Percentiles rank a stretch among this genome's conserved stretches.
These are phyloP conservation scores for Polytrichum commune DNA, from an alignment of 225 moss, liverwort and hornwort species.

Conservation along the genomic window DNA sequence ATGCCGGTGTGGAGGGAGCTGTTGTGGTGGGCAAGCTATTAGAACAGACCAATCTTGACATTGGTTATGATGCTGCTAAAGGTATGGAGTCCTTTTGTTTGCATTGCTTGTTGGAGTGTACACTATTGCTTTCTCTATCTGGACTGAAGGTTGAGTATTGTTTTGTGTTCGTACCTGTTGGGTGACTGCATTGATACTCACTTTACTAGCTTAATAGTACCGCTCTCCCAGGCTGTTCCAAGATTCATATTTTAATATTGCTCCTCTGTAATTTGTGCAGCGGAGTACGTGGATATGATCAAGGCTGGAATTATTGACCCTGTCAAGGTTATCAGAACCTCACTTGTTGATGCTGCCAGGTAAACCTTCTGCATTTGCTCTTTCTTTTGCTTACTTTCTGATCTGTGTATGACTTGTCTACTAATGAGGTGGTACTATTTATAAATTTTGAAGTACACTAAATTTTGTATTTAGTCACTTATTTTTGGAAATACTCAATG, in stretches of 20 bases:
- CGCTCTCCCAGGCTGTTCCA: not conserved
- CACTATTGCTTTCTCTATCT: not conserved
- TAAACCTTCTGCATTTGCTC: constrained; percentile 1
- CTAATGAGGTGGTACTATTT: not conserved
- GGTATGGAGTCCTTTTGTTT: constrained; percentile 1
- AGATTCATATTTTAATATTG: not conserved
- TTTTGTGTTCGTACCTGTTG: not conserved
- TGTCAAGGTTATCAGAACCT: constrained; percentile 52
- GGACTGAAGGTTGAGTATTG: not conserved
- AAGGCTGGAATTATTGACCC: constrained; percentile 56
- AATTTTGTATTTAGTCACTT: too few relatives aligned
- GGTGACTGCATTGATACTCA: not conserved
- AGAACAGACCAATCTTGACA: constrained; percentile 44
- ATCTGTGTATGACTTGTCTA: not conserved
- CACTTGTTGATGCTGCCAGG: constrained; percentile 54
- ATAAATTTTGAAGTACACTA: too few relatives aligned
- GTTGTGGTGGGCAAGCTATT: constrained; percentile 58
- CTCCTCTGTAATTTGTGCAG: constrained; percentile 22
- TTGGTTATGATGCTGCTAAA: constrained; percentile 62
- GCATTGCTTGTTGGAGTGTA: too few relatives aligned
- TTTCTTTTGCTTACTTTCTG: not conserved
- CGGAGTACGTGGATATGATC: constrained; percentile 53
- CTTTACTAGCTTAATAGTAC: not conserved
- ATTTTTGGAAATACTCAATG: too few relatives aligned
- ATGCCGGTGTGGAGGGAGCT: constrained; percentile 61